These are phyloP conservation scores for Breviolum minutum DNA, from an alignment of 73 alveolate genomes.

Conservation along the genomic window DNA sequence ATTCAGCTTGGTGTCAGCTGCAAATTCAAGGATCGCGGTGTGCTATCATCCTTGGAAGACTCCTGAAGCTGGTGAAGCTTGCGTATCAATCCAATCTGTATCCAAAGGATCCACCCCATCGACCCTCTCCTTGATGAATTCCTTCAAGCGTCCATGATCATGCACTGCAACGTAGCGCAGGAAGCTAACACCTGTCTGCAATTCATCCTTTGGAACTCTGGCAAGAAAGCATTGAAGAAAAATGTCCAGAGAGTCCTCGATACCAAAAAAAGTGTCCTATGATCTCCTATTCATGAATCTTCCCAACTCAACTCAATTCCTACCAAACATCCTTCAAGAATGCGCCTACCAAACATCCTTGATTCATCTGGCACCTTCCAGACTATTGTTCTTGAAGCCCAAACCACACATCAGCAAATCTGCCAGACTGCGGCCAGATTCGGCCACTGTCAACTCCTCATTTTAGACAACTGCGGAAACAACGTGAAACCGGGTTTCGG, in stretches of 20 bases:
- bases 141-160: not conserved
- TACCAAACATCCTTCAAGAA: too few species aligned
- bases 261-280: too few species aligned
- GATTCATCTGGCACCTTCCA: not conserved
- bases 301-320: too few species aligned
- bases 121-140: not conserved
- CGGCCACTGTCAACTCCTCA: slow-evolving; percentile 18
- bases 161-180: slow-evolving; percentile 8
- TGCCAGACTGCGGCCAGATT: slow-evolving; percentile 2
- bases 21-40: not conserved
- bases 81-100: too few species aligned
- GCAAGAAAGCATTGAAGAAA: too few species aligned
- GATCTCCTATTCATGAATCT: too few species aligned
- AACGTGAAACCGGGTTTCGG: not conserved
- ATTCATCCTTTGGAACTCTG: too few species aligned
- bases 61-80: too few species aligned
- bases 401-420: slow-evolving; percentile 25
- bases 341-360: too few species aligned
- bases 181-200: slow-evolving; percentile 8
- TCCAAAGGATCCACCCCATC: too few species aligned
- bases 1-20: not conserved
- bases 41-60: slow-evolving; percentile 25
- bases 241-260: too few species aligned
- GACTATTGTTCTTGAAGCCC: slow-evolving; percentile 36
- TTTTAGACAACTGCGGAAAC: not conserved